phyloP scores from a whole-genome alignment of 352 stramenopile genomes.

The Globisporangium heterothallicum region DNA sequence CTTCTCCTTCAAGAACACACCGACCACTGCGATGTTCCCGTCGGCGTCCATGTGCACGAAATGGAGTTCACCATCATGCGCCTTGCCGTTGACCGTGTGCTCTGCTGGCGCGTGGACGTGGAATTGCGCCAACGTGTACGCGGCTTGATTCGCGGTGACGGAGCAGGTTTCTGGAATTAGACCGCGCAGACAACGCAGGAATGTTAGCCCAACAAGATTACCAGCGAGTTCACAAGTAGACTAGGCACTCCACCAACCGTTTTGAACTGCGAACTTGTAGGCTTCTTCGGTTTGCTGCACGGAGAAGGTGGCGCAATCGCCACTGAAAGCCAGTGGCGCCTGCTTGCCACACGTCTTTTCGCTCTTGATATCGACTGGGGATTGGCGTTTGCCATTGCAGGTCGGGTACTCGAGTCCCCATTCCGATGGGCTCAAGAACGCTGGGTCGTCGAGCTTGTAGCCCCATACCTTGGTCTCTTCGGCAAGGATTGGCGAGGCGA shows the following conservation, averaged over 20 bases:
- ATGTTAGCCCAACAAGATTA: neutral
- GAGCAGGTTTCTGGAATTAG: neutral
- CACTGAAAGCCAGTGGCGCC: slow-evolving; percentile 3
- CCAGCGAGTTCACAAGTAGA: too few relatives aligned
- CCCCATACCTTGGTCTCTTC: neutral
- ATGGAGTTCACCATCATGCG: slow-evolving; percentile 25
- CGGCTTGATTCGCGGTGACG: neutral
- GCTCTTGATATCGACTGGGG: slow-evolving; percentile 8
- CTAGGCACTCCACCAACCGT: neutral
- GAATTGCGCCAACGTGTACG: slow-evolving; percentile 24
- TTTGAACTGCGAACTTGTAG: slow-evolving; percentile 5
- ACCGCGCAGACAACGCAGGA: neutral
- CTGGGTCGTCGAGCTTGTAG: slow-evolving; percentile 2
- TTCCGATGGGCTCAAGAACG: slow-evolving; percentile 3
- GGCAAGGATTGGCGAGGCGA: neutral
- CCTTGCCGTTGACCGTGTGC: slow-evolving; percentile 29
- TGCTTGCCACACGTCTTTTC: neutral
- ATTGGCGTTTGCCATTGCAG: slow-evolving; percentile 7
- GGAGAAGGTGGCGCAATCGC: neutral
- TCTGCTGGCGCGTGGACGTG: slow-evolving; percentile 31
- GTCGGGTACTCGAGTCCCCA: slow-evolving; percentile 9
- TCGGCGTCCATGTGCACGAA: slow-evolving; percentile 31
- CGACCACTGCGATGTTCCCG: slow-evolving; percentile 13
- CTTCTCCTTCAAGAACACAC: slow-evolving; percentile 14
- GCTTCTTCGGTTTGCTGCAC: slow-evolving; percentile 1